Evolutionary conservation across 2,329 filamentous ascomycete genomes (phyloP), one percentile per base, ranked within the genome.

Genomic region (Fusarium buxicola): DNA sequence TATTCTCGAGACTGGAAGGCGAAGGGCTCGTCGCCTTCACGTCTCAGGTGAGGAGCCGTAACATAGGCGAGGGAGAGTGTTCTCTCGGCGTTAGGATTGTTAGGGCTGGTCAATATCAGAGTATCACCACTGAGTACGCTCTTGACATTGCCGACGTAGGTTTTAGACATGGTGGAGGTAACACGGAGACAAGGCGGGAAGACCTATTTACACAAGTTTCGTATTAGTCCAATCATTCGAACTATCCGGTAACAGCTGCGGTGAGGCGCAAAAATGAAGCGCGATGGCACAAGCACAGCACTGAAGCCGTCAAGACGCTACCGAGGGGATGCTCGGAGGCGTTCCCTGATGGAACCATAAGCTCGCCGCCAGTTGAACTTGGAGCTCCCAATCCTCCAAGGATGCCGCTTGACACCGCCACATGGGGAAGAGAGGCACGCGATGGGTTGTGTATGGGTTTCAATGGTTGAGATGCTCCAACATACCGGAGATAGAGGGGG

Each of bases 1-100:
- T 91, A 95, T 78, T 99, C 95, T 74, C 95, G 92, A 58, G 95
- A 97, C 78, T 95, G 90, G 78, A 97, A 99, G 56, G 92, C 93
- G 74, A 91, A 96, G 32, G 90, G 89, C 85, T 97, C 94, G 73
- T 97, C 94, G 55, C 92, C 93, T 69, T 97, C 94, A 77, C 92
- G 89, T 80, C 85, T 89, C 76, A 97, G 76, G 74, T 94, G 89
- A 4, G 95, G 95, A 45, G 94, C 93, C 57, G 89, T 91, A 68
- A 98, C 93, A 79, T 93, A 98, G 71, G 95, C 95, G 65, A 99
- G 84, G 73, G 93, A 96, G 71, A 99, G 84, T 48, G 86, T 92
- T 72, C 92, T 91, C 81, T 98, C 95, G 77, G 90, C 87, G 65
- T 87, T 84, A 31, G 91, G 90, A 75, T 96, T 94, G 77, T 89